Base-by-base conservation (phyloP, 352 stramenopile species). In the Aphanomyces cochlioides region DNA sequence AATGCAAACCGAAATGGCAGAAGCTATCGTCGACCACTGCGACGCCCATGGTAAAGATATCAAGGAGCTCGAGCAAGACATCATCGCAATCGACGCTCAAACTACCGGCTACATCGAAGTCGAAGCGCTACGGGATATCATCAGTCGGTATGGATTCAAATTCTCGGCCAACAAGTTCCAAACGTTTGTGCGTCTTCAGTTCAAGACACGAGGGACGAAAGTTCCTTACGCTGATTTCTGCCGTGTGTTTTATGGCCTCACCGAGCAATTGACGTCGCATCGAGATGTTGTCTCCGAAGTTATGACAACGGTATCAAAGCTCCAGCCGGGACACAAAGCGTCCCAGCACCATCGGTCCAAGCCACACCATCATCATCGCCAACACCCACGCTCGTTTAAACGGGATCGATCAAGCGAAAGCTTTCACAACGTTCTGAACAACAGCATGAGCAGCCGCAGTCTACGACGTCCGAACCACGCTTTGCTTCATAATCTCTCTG, bases 171-270 rank as follows among this genome's bases (percentile, higher is more conserved):
- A 39, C 45, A 70, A 70, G 21, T 70, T 70, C 45, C 53, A 54
- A 50, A 70, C 43, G 36, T 70, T 70, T 47, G 40, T 70, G 10
- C 64, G 64, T 5, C 64, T 70, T 10, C 64, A 70, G 40, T 70
- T 70, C 28, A 13, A 61, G n/a, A 70, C 64, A 12, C 53, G 53
- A 17, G 64, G 64, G 40, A 61, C 45, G 2, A 60, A 38, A 7
- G 64, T 70, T 50, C 53, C 53, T n/a, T 70, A 70, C 64, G 17
- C 17, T 4, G 19, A 61, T 7, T 41, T 70, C 43, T 50, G 10
- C 28, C 28, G 28, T 28, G 28, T 28, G 28, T 28, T 28, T 28
- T 28, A 28, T 28, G 28, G 28, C 28, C 28, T 28, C 28, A 28
- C 28, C 28, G 28, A 28, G 28, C 28, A 28, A 28, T 28, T 28